Conservation (phyloP, 208 protist genomes). For the Lotmaria passim region DNA sequence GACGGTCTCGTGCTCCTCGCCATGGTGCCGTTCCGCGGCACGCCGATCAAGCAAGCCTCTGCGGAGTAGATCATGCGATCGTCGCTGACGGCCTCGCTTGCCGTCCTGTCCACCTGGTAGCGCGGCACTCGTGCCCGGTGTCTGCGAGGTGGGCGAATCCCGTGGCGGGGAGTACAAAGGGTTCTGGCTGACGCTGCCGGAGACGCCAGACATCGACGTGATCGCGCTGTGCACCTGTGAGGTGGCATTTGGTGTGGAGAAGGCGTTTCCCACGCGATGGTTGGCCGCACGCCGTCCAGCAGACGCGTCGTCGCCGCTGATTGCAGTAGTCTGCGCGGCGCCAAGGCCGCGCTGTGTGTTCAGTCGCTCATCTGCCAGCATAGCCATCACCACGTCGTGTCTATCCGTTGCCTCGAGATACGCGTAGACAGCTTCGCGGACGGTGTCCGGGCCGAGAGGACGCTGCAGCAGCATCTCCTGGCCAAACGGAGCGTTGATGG, state of each 20-base stretch:
- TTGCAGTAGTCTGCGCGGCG: neutral
- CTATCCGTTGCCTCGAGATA: slow-evolving; percentile 52
- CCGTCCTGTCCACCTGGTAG: slow-evolving; percentile 1
- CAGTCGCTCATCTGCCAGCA: slow-evolving; percentile 42
- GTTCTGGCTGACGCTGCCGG: neutral
- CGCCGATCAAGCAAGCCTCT: slow-evolving; percentile 26
- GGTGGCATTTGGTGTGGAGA: neutral
- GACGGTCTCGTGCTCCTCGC: neutral
- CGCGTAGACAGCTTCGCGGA: slow-evolving; percentile 44
- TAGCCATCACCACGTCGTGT: slow-evolving; percentile 59
- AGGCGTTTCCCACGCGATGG: too few relatives aligned
- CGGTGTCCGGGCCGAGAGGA: slow-evolving; percentile 26
- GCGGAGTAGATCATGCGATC: slow-evolving; percentile 36
- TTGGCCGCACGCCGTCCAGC: neutral
- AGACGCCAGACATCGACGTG: neutral
- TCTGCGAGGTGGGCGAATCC: neutral
- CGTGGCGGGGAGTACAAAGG: neutral
- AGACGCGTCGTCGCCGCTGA: neutral
- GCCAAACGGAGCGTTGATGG: neutral
- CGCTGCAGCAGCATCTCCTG: slow-evolving; percentile 22
- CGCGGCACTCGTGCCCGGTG: neutral
- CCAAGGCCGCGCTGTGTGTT: slow-evolving; percentile 11
- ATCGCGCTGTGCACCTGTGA: slow-evolving; percentile 6
- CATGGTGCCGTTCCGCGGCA: neutral
- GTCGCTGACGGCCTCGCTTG: slow-evolving; percentile 16